Percentiles rank a stretch among this genome's conserved stretches.
Evolutionary conservation across 768 basidiomycete genomes (phyloP).

Genomic region (Serendipita vermifera): DNA sequence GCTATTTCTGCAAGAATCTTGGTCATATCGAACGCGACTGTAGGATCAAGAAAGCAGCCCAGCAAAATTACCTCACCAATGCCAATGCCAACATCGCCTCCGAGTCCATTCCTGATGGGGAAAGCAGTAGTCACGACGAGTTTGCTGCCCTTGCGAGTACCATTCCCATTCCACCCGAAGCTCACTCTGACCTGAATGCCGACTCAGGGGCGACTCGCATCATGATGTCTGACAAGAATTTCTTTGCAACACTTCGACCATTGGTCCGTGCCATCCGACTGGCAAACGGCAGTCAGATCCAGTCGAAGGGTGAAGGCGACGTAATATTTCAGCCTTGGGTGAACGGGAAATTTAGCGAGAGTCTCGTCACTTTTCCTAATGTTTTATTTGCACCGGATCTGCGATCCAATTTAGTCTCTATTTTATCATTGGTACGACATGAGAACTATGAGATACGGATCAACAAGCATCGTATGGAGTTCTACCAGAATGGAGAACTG

Average conservation of each 20-base stretch:
- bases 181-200: constrained; percentile 6
- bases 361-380: constrained; percentile 8
- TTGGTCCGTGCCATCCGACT: background rate
- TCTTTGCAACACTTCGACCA: background rate
- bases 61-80: too few species aligned
- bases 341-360: background rate
- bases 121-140: background rate
- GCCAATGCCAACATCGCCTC: background rate
- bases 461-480: background rate
- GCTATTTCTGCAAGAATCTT: background rate
- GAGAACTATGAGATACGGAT: background rate
- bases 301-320: background rate
- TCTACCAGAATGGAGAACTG: constrained; percentile 5
- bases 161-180: background rate
- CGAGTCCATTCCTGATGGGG: background rate
- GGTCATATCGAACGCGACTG: background rate
- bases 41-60: background rate
- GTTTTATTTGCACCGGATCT: constrained; percentile 10
- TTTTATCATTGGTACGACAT: background rate
- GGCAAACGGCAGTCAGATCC: background rate
- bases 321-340: constrained; percentile 7
- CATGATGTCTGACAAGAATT: constrained; percentile 1
- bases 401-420: constrained; percentile 8
- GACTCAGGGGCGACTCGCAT: constrained; percentile 4
- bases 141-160: constrained; percentile 1